These are phyloP conservation scores for Abrus precatorius DNA, from an alignment of 306 rosid species.

Conservation along the genomic window DNA sequence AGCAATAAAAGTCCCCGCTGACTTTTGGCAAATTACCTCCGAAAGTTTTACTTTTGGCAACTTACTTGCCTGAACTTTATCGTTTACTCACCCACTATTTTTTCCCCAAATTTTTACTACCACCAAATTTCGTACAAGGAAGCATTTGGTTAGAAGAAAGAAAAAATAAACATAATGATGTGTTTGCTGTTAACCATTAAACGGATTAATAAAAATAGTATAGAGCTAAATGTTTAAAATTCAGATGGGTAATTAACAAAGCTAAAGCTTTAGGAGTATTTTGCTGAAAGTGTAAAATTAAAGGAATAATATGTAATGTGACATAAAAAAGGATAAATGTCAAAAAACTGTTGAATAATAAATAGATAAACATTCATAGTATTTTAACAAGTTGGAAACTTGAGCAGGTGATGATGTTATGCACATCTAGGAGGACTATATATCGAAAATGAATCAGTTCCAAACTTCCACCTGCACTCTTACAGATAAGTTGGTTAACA, in stretches of 20 bases:
- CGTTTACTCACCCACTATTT: neutral
- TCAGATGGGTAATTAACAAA: neutral
- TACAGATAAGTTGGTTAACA: neutral
- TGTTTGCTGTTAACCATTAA: neutral
- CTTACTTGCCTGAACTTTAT: neutral
- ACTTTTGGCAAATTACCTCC: conserved; percentile 2
- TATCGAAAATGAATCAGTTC: neutral
- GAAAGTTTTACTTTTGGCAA: conserved; percentile 4
- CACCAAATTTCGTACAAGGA: conserved; percentile 3
- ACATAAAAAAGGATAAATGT: conserved; percentile 8
- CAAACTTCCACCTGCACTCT: conserved; percentile 2
- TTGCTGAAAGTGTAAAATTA: neutral
- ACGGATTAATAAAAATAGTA: neutral
- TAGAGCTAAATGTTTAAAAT: neutral
- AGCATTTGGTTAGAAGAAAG: conserved; percentile 5
- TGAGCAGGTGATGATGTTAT: neutral
- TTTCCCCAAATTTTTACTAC: neutral
- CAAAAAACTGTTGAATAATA: neutral
- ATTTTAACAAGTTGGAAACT: neutral
- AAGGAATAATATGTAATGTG: neutral
- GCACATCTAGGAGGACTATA: conserved; percentile 21
- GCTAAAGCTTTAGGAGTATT: neutral
- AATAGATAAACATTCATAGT: conserved; percentile 17
- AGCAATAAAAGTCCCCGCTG: neutral
- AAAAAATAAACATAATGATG: neutral